Evolutionary conservation across 1,284 basidiomycete genomes (phyloP).

Genomic region (Trametes hirsuta): DNA sequence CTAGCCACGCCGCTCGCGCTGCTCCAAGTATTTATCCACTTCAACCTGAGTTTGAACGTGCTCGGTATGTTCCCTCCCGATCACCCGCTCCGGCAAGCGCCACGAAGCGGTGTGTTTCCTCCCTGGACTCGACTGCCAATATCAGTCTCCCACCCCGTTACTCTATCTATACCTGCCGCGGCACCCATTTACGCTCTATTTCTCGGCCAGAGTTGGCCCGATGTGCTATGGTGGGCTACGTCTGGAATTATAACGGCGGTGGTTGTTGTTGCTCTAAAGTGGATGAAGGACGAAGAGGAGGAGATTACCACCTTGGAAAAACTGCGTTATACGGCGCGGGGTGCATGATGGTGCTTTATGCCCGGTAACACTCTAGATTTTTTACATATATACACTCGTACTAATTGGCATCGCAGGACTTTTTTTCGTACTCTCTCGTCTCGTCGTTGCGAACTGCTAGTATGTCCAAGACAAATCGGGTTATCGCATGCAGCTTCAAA

Average conservation of each 20-base stretch:
- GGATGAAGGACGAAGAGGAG: conserved; percentile 28
- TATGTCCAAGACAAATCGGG: too few relatives aligned
- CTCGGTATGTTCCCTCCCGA: conserved; percentile 7
- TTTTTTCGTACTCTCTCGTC: too few relatives aligned
- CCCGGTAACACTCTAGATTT: too few relatives aligned
- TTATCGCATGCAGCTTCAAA: too few relatives aligned
- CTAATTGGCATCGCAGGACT: too few relatives aligned
- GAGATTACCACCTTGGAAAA: conserved; percentile 30
- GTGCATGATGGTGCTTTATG: conserved; percentile 20
- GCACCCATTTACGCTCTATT: conserved; percentile 28
- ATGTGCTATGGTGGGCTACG: conserved; percentile 33
- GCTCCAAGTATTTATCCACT: conserved; percentile 29
- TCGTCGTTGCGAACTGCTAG: too few relatives aligned
- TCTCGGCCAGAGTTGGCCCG: conserved; percentile 22
- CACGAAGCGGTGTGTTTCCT: conserved; percentile 5
- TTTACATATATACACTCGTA: too few relatives aligned
- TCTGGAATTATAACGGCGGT: conserved; percentile 22
- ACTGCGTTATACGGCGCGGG: conserved; percentile 32
- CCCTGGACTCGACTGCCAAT: conserved; percentile 18
- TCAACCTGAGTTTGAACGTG: conserved; percentile 23
- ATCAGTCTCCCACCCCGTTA: conserved; percentile 21
- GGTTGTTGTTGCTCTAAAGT: conserved; percentile 25
- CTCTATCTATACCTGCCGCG: conserved; percentile 19
- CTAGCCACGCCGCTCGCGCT: conserved; percentile 22
- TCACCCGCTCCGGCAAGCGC: conserved; percentile 13